Evolutionary conservation across 495 filamentous ascomycete species (phyloP).

Genomic region (Aspergillus indologenus): DNA sequence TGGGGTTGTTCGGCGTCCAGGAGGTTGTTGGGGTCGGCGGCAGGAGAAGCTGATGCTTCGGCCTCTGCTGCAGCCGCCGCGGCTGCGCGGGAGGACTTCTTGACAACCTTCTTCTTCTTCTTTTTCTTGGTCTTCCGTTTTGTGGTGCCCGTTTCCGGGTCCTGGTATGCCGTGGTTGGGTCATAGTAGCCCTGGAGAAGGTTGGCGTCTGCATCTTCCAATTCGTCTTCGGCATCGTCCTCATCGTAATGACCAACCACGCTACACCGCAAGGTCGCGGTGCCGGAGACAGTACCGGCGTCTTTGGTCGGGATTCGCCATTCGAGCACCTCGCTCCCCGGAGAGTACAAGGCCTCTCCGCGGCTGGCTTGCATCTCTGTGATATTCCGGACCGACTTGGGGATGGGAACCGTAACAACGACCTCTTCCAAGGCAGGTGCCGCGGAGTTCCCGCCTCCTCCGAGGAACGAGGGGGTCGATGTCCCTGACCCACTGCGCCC

Average conservation of each 20-base stretch:
- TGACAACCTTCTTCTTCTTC: slow-evolving; percentile 39
- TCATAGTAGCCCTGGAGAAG: slow-evolving; percentile 56
- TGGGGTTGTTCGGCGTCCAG: slow-evolving; percentile 18
- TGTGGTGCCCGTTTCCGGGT: slow-evolving; percentile 23
- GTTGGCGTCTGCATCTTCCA: slow-evolving; percentile 43
- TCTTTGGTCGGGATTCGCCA: slow-evolving; percentile 80
- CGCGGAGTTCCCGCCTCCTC: slow-evolving; percentile 47
- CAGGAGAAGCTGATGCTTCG: slow-evolving; percentile 10
- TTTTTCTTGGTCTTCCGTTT: slow-evolving; percentile 43
- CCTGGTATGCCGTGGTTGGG: slow-evolving; percentile 42
- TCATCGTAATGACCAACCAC: slow-evolving; percentile 60
- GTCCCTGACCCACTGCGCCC: slow-evolving; percentile 46
- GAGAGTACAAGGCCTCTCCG: slow-evolving; percentile 79
- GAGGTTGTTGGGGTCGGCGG: slow-evolving; percentile 24
- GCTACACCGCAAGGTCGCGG: slow-evolving; percentile 74
- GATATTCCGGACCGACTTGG: slow-evolving; percentile 78
- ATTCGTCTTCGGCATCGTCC: slow-evolving; percentile 58
- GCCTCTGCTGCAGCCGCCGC: background rate
- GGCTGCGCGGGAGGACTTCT: slow-evolving; percentile 29
- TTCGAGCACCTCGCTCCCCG: slow-evolving; percentile 67
- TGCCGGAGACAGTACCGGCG: slow-evolving; percentile 55
- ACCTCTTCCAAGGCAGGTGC: slow-evolving; percentile 74
- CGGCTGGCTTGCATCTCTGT: slow-evolving; percentile 76
- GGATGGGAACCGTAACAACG: slow-evolving; percentile 76
- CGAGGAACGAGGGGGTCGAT: slow-evolving; percentile 61